phyloP scores from a whole-genome alignment of 2,329 filamentous ascomycete species.

The Microcyclosporella mali region DNA sequence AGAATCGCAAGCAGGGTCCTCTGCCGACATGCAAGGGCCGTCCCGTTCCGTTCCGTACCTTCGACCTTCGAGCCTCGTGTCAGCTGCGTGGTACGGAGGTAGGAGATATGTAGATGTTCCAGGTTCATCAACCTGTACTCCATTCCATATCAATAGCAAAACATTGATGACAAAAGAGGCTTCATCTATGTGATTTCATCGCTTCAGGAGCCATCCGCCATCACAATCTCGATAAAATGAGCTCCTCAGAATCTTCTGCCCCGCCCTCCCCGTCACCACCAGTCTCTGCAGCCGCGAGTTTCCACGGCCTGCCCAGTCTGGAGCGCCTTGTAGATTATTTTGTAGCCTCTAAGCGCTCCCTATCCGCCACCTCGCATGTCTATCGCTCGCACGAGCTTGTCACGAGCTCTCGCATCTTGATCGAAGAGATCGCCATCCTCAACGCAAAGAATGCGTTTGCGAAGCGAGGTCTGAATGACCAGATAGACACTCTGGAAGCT shows the following conservation, averaged over 20 bases:
- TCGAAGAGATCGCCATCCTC: constrained; percentile 73
- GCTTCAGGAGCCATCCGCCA: no score
- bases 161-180: no score
- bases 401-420: constrained; percentile 63
- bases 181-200: no score
- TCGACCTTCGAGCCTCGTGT: no score
- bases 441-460: constrained; percentile 46
- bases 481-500: constrained; percentile 39
- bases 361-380: constrained; percentile 73
- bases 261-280: constrained; percentile 31
- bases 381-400: constrained; percentile 83
- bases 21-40: no score
- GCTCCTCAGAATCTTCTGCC: constrained; percentile 16
- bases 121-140: no score
- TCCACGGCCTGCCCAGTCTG: constrained; percentile 45
- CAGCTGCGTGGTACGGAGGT: no score
- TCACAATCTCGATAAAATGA: constrained; percentile 3
- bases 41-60: no score
- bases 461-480: constrained; percentile 38
- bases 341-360: constrained; percentile 77
- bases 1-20: no score
- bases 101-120: no score
- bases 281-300: constrained; percentile 38
- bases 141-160: no score
- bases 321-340: constrained; percentile 79